Evolutionary conservation across 2,329 filamentous ascomycete genomes (phyloP), one percentile per base, ranked within the genome.

Genomic region (Chaetomium olivaceum): DNA sequence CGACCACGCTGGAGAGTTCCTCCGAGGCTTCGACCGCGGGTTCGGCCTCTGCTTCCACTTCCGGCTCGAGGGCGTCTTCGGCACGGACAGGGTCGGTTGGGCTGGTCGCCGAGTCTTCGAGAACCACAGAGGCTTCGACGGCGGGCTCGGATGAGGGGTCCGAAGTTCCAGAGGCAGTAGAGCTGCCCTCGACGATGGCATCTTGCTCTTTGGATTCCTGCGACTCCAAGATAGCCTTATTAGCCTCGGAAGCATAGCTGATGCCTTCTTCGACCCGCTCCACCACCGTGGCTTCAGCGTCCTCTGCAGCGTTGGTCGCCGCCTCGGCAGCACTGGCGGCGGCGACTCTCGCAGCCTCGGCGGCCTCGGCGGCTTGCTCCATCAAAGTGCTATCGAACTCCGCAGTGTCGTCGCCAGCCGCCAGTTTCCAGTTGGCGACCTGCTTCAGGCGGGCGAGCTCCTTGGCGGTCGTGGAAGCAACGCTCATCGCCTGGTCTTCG

Each of bases 381-480:
- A 90, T 85, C 19, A 80, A 80, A 59, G 89, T 88, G 55, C 85
- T 87, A 57, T 90, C 88, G 73, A 96, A 98, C 75, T 96, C 88
- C 60, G 95, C 88, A 14, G 87, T 89, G 2, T 84, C 80, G 75
- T 98, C 94, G 43, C 83, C 80, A 8, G 91, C 88, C 46, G 84
- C 82, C 50, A 97, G 85, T 80, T 98, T 98, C 89, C 90, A 96
- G 66, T 84, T 84, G 8, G 90, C 91, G 65, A 95, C 90, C 69
- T 93, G 88, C 83, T 95, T 97, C 36, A 99, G 81, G 51, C 89
- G 85, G 39, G 83, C 84, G 29, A 99, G 84, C 75, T 98, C 92
- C 73, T 87, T 89, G 19, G 93, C 94, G 21, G 93, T 89, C 36
- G 87, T 80, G 65, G 92, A 88, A 4, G 95, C 93, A 66, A 91